These are phyloP conservation scores for Neckera pumila DNA, from an alignment of 225 moss, liverwort and hornwort genomes.

Conservation along the genomic window DNA sequence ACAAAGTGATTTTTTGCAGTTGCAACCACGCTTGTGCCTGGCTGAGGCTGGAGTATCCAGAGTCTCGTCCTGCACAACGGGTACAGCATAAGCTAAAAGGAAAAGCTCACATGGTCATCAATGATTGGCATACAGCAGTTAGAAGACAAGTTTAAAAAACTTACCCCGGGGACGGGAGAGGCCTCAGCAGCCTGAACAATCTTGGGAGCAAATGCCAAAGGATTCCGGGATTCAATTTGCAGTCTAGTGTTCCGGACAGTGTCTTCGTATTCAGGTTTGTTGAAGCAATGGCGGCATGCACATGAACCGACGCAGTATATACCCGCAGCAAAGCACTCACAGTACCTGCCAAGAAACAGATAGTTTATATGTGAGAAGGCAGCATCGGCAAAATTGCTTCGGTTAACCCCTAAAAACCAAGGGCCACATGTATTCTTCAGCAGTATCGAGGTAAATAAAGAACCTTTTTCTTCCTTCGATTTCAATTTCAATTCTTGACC, in stretches of 20 bases:
- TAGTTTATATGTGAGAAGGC: background rate
- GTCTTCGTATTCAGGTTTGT: slow-evolving; percentile 87
- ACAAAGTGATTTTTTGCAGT: slow-evolving; percentile 93
- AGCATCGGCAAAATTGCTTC: background rate
- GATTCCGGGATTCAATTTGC: slow-evolving; percentile 79
- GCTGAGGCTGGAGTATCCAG: slow-evolving; percentile 82
- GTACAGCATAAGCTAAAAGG: background rate
- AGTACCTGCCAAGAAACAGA: slow-evolving; percentile 47
- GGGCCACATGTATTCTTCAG: no score
- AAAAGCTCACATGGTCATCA: background rate
- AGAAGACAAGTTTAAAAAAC: background rate
- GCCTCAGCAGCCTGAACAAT: slow-evolving; percentile 71
- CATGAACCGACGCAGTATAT: slow-evolving; percentile 83
- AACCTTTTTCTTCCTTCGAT: background rate
- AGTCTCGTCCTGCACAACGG: slow-evolving; percentile 44
- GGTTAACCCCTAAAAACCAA: background rate
- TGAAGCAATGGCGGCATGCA: slow-evolving; percentile 92
- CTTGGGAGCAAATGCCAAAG: slow-evolving; percentile 92
- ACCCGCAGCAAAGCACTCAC: slow-evolving; percentile 95
- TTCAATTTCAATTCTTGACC: background rate
- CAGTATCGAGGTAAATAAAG: background rate
- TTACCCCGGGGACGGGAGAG: slow-evolving; percentile 61
- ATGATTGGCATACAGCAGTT: background rate
- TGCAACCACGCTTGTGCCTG: slow-evolving; percentile 87
- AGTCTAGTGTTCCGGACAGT: slow-evolving; percentile 62